Conservation (phyloP, 768 basidiomycete species). For the Mycena latifolia region DNA sequence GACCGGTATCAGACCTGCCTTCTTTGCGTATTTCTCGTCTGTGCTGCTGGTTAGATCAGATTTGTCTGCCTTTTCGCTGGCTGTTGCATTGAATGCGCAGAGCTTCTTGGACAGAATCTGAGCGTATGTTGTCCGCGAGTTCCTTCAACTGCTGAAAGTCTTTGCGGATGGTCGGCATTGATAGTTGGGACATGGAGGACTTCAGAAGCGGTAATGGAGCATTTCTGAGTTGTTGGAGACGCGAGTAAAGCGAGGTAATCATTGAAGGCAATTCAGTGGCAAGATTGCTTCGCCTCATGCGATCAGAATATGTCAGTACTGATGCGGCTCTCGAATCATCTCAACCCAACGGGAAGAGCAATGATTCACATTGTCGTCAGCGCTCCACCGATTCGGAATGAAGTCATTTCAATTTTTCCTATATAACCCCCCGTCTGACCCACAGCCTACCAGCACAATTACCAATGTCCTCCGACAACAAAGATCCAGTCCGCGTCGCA, state of each 20-base stretch:
- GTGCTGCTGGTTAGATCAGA: slow-evolving; percentile 58
- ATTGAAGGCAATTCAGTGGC: slow-evolving; percentile 3
- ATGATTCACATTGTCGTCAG: background rate
- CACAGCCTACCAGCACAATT: too few species aligned
- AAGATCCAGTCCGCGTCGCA: slow-evolving; percentile 57
- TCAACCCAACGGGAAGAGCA: too few species aligned
- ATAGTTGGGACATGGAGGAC: slow-evolving; percentile 36
- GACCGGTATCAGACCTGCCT: slow-evolving; percentile 53
- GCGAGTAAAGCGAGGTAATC: slow-evolving; percentile 26
- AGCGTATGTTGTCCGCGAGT: slow-evolving; percentile 60
- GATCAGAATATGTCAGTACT: background rate
- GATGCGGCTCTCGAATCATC: too few species aligned
- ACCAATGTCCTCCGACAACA: slow-evolving; percentile 30
- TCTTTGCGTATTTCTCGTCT: slow-evolving; percentile 67
- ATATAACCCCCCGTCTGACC: background rate
- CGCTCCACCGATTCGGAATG: slow-evolving; percentile 22
- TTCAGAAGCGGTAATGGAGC: slow-evolving; percentile 27
- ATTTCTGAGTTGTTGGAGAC: slow-evolving; percentile 30
- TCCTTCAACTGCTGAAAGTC: slow-evolving; percentile 63
- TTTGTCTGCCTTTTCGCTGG: slow-evolving; percentile 66
- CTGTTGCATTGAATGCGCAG: slow-evolving; percentile 64
- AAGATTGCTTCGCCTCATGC: slow-evolving; percentile 20
- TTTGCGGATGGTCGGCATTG: slow-evolving; percentile 43
- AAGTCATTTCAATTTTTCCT: slow-evolving; percentile 8
- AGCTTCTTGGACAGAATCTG: slow-evolving; percentile 70